Conservation (phyloP, 2,329 filamentous ascomycete genomes). For the Fusarium staphyleae region DNA sequence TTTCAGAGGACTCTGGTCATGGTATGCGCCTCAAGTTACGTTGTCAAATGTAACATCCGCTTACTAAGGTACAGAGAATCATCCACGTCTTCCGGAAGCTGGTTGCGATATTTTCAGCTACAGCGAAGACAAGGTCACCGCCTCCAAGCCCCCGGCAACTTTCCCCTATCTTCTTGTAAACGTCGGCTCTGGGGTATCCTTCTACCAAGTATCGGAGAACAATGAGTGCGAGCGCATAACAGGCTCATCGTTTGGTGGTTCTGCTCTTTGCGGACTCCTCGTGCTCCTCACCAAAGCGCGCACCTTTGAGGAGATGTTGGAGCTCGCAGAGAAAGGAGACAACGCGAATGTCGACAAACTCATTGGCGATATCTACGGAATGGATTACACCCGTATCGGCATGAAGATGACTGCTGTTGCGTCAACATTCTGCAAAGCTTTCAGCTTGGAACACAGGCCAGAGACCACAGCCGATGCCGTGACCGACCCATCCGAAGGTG, state of each 20-base stretch:
- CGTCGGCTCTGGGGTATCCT: slow-evolving; percentile 94
- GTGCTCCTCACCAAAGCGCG: slow-evolving; percentile 88
- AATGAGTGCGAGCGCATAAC: slow-evolving; percentile 88
- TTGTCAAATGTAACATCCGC: accelerated
- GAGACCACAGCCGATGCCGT: slow-evolving; percentile 73
- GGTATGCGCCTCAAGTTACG: neutral
- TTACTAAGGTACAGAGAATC: slow-evolving; percentile 1
- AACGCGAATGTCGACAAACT: slow-evolving; percentile 95
- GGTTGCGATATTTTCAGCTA: slow-evolving; percentile 92
- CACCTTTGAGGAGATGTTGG: slow-evolving; percentile 97
- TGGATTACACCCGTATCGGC: slow-evolving; percentile 94
- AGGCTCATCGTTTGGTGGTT: slow-evolving; percentile 91
- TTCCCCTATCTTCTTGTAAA: slow-evolving; percentile 98
- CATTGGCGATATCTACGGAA: slow-evolving; percentile 96
- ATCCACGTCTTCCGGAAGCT: slow-evolving; percentile 8
- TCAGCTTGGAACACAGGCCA: slow-evolving; percentile 85
- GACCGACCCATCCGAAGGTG: slow-evolving; percentile 51
- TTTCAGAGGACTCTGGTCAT: slow-evolving; percentile 11
- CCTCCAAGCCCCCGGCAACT: slow-evolving; percentile 79
- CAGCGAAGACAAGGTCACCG: slow-evolving; percentile 86
- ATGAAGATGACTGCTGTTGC: slow-evolving; percentile 95
- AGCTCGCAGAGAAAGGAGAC: slow-evolving; percentile 87
- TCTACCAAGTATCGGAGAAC: slow-evolving; percentile 94
- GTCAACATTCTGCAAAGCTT: slow-evolving; percentile 95
- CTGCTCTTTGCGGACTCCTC: slow-evolving; percentile 95